Base-by-base conservation (phyloP, 2,329 filamentous ascomycete species). In the Ceratocystis ficicola region DNA sequence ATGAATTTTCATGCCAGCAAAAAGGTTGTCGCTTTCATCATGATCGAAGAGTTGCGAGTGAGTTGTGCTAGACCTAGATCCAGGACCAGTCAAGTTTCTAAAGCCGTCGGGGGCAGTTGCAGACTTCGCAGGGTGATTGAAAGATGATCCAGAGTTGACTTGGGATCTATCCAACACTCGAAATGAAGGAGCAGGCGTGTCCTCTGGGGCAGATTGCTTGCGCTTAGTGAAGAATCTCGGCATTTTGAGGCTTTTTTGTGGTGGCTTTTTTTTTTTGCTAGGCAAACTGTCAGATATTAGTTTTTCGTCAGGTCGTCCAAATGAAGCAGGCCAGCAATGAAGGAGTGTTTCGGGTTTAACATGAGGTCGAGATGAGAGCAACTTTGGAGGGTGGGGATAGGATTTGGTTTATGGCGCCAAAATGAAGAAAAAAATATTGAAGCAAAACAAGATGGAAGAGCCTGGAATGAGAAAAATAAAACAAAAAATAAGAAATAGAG, bases 211-310 rank as follows among this genome's bases (percentile, higher is more conserved):
- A 77, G 80, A 79, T 69, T 81, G 83, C 77, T 81, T 84, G 78
- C 83, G 82, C 80, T 80, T 78, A 72, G 76, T 78, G 69, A 85
- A 85, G 72, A 85, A 85, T 76, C 80, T 83, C 82, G 81, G 81
- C 83, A 85, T 85, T 74, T 79, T 79, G 77, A 68, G 69, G 55
- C 55, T 59, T 62, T 62, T 60, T 46, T 25, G 20, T n/a, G 44
- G 48, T 44, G 59, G 15, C 44, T 41, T 59, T 46, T 25, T 65
- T 65, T 44, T n/a, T 36, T 36, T 30, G 17, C 28, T 59, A 7
- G 20, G 55, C 25, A 59, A 36, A n/a, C 55, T 32, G 55, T 36
- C 55, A 59, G 25, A 59, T 59, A 59, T 59, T 59, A 59, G 55
- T 59, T 28, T 32, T 32, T 28, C 12, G 28, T 36, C 28, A 32